Evolutionary conservation across 1,139 yeast species (phyloP), one percentile per base, ranked within the genome.

Genomic region (Kodamaea plutei): DNA sequence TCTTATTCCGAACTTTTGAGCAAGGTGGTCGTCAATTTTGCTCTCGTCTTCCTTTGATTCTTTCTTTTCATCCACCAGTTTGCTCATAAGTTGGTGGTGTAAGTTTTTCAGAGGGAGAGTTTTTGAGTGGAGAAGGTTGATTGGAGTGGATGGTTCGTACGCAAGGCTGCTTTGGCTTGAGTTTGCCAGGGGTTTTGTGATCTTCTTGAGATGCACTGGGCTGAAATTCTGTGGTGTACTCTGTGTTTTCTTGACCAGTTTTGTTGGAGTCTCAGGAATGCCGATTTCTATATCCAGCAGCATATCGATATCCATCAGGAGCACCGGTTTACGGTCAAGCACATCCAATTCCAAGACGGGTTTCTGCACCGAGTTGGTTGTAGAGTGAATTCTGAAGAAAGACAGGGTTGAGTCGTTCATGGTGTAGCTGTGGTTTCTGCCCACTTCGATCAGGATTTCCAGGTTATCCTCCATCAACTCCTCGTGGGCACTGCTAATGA

Each of bases 1-100:
- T 33, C 74, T 56, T 47, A 51, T 58, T 2, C 78, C 84, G 58
- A 89, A 89, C 52, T 80, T 77, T 20, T 77, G 69, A 27, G 72
- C 61, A 38, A 87, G 64, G 49, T 78, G 84, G 26, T 73, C 73
- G 47, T 81, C 87, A 15, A 69, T 54, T 27, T 52, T 58, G 17
- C 21, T 26, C 6, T 26, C 29, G 3, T 29, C 37, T 15, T 29
- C 36, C 6, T 11, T 26, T 29, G 8, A 14, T 19, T 21, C 23
- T 21, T 27, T 30, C 3, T 20, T 29, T 7, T 22, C 28, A 6
- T 19, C 28, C 23, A 10, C 26, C 13, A 28, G 20, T 12, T 29
- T 30, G 17, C 28, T 31, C 31, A 28, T 30, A n/a, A 46, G 34
- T 19, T 50, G 48, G 16, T 34, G 31, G 17, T 40, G 44, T 21